Percentiles rank a stretch among this genome's conserved stretches.
These are phyloP conservation scores for Talaromyces rugulosus DNA, from an alignment of 2,329 filamentous ascomycete genomes.

Conservation along the genomic window DNA sequence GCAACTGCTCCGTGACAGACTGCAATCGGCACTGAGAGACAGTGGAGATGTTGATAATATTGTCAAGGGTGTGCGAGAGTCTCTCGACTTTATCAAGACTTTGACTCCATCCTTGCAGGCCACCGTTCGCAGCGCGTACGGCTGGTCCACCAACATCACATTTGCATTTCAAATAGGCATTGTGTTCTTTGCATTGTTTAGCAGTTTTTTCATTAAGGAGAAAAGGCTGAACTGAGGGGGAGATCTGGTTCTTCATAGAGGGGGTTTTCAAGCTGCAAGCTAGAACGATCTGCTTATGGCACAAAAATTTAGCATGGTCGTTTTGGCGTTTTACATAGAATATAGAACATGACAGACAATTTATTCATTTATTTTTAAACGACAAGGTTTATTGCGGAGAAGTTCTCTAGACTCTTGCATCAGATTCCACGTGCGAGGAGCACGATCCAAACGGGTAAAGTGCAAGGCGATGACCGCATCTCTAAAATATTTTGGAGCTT, in stretches of 20 bases:
- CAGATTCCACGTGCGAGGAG: not conserved
- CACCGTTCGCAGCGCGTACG: conserved; percentile 65
- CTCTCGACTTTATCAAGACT: conserved; percentile 53
- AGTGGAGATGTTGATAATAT: conserved; percentile 61
- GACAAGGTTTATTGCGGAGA: not conserved
- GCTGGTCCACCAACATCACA: conserved; percentile 50
- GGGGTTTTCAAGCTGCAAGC: not conserved
- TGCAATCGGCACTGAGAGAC: conserved; percentile 52
- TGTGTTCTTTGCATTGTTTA: conserved; percentile 46
- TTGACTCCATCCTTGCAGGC: conserved; percentile 53
- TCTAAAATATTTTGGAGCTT: not conserved
- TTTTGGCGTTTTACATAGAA: not conserved
- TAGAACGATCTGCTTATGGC: not conserved
- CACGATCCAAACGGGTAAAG: not conserved
- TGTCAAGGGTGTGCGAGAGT: conserved; percentile 65
- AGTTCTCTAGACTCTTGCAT: not conserved
- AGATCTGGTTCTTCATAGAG: not conserved
- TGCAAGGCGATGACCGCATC: not conserved
- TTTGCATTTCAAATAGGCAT: conserved; percentile 49
- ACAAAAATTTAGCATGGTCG: not conserved
- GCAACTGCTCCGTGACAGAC: conserved; percentile 40
- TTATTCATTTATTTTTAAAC: not conserved
- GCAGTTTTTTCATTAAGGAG: conserved; percentile 53
- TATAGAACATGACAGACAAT: not conserved
- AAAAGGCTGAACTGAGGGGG: conserved; percentile 42